Conservation (phyloP, 306 rosid genomes). For the Dryas octopetala region DNA sequence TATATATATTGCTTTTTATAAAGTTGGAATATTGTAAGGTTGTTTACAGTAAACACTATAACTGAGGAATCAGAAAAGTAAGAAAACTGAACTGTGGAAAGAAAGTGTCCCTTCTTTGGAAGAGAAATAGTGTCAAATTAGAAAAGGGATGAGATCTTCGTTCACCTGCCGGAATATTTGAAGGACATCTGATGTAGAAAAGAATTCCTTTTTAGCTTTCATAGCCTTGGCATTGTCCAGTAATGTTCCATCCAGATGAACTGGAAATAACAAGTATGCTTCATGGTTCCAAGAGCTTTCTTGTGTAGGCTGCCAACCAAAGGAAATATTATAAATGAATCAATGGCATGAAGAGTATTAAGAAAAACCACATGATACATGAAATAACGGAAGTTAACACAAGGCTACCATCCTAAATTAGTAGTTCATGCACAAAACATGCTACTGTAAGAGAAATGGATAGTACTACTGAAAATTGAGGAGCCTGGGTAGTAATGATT, state of each 20-base stretch:
- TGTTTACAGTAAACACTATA: not conserved
- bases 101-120: not conserved
- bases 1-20: not conserved
- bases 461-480: not conserved
- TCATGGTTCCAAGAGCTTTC: slow-evolving; percentile 92
- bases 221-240: slow-evolving; percentile 81
- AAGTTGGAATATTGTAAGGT: not conserved
- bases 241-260: slow-evolving; percentile 96
- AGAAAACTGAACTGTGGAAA: too few species aligned
- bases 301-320: slow-evolving; percentile 65
- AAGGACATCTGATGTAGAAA: slow-evolving; percentile 83
- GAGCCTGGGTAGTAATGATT: not conserved
- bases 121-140: slow-evolving; percentile 3
- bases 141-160: slow-evolving; percentile 16
- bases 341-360: not conserved
- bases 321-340: slow-evolving; percentile 18
- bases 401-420: not conserved
- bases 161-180: slow-evolving; percentile 88
- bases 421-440: not conserved
- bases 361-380: not conserved
- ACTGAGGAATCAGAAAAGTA: too few species aligned
- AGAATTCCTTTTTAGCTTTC: slow-evolving; percentile 79
- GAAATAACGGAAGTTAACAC: not conserved
- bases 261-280: slow-evolving; percentile 93
- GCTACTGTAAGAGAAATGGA: not conserved